phyloP scores from a whole-genome alignment of 2,329 filamentous ascomycete genomes.

The Diaporthe australafricana region DNA sequence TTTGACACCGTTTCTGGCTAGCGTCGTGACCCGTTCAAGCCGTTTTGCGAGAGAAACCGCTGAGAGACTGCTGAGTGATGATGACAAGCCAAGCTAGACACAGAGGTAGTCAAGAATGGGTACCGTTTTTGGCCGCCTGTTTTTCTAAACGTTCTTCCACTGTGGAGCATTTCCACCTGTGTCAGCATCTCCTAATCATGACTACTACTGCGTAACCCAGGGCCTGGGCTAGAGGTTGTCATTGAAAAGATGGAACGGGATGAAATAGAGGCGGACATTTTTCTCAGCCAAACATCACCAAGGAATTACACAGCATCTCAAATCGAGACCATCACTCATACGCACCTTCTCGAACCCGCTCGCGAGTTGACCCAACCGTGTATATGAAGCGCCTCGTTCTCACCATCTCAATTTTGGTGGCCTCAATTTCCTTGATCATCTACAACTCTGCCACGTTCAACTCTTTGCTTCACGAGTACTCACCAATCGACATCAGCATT shows the following conservation, averaged over 20 bases:
- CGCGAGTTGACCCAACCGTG: slow-evolving; percentile 29
- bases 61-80: slow-evolving; percentile 23
- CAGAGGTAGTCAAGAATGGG: neutral
- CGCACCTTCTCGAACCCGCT: slow-evolving; percentile 33
- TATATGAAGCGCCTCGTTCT: slow-evolving; percentile 49
- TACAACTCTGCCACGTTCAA: slow-evolving; percentile 41
- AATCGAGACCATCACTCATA: neutral
- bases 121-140: neutral
- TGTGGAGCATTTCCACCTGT: slow-evolving; percentile 12
- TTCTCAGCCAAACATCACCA: slow-evolving; percentile 38
- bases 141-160: neutral
- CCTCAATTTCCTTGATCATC: slow-evolving; percentile 45
- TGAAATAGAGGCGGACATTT: neutral
- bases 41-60: neutral
- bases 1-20: neutral
- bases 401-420: slow-evolving; percentile 43
- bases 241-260: neutral
- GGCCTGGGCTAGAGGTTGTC: neutral
- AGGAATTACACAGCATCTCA: slow-evolving; percentile 30
- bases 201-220: neutral
- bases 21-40: neutral
- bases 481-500: neutral
- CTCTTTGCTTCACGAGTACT: slow-evolving; percentile 35
- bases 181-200: slow-evolving; percentile 38
- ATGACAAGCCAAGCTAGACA: neutral